phyloP scores from a whole-genome alignment of 2,329 filamentous ascomycete genomes.

The Ceratocystis diversiconidia region DNA sequence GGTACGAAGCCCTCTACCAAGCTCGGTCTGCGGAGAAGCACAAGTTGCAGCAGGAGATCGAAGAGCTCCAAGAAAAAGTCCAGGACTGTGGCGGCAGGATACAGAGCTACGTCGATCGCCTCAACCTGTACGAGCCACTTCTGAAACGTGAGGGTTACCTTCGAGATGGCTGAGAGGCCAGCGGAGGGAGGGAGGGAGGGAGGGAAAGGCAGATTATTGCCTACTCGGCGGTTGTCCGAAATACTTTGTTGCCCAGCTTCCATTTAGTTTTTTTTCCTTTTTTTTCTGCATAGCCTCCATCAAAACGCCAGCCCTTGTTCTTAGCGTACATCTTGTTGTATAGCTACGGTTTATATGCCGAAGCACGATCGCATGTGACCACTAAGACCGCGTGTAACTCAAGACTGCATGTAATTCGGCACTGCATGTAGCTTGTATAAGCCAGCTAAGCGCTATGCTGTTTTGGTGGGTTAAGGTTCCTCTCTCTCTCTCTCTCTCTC shows the following conservation, averaged over 20 bases:
- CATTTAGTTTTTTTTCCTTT: not conserved
- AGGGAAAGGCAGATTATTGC: not conserved
- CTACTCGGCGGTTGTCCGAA: too few species aligned
- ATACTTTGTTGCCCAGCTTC: too few species aligned
- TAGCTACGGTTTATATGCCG: too few species aligned
- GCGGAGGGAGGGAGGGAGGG: not conserved
- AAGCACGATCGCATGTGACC: too few species aligned
- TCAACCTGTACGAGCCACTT: slow-evolving; percentile 21
- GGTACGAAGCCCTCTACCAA: slow-evolving; percentile 19
- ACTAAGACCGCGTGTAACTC: not conserved
- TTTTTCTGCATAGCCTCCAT: not conserved
- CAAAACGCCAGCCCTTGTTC: not conserved
- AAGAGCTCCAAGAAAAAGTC: slow-evolving; percentile 17
- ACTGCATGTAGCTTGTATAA: too few species aligned
- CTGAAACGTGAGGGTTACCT: slow-evolving; percentile 21
- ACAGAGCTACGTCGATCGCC: slow-evolving; percentile 17
- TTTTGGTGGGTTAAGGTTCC: not conserved
- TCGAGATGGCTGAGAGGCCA: not conserved
- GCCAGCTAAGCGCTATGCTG: not conserved
- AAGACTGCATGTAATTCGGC: too few species aligned
- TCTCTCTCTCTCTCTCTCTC: not conserved
- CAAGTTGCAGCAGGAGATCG: slow-evolving; percentile 4
- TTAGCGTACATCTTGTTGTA: not conserved
- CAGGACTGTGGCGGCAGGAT: slow-evolving; percentile 16
- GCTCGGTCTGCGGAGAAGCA: slow-evolving; percentile 16